Evolutionary conservation across 306 rosid species (phyloP), one percentile per base, ranked within the genome.

Genomic region (Gynostemma pentaphyllum): DNA sequence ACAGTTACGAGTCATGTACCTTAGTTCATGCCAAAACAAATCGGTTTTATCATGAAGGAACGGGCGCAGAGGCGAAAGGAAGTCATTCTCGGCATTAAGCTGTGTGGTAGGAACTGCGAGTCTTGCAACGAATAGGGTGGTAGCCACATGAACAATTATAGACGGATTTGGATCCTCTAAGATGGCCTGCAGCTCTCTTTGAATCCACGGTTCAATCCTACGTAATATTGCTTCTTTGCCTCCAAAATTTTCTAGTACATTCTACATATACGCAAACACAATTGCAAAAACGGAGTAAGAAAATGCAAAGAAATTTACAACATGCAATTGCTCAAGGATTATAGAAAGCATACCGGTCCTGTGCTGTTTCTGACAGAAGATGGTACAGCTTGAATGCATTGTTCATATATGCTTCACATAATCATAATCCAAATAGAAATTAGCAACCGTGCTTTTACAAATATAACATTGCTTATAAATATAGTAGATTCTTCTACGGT

Each of bases 11-110:
- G 40, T 44, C 7, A 44, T 18, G 50, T 71, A 83, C 90, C 90
- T 85, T 39, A 85, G 45, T 66, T 85, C 90, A 70, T 76, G 87
- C 90, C 83, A 81, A 75, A 85, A 85, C 71, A 70, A 45, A n/a
- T 69, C 46, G 9, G 81, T 66, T 57, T 64, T 80, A 19, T 81
- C 83, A 2, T 54, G 64, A 41, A 85, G 72, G 68, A 81, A 85
- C 24, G 83, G 76, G 1, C 40, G 72, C 69, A 85, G 68, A 8
- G 75, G 76, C 1, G 45, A 64, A 47, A 77, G 72, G 64, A 70
- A 68, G 68, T 60, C 29, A 54, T 77, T 76, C 70, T 61, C 73
- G 14, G 18, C 60, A 68, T 65, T 61, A 68, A 21, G 60, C 72
- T 64, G 78, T 14, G 52, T 57, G 4, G 75, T 64, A 44, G 62